Conservation (phyloP, 371 early-diverging fungal species). For the Apophysomyces sp. region DNA sequence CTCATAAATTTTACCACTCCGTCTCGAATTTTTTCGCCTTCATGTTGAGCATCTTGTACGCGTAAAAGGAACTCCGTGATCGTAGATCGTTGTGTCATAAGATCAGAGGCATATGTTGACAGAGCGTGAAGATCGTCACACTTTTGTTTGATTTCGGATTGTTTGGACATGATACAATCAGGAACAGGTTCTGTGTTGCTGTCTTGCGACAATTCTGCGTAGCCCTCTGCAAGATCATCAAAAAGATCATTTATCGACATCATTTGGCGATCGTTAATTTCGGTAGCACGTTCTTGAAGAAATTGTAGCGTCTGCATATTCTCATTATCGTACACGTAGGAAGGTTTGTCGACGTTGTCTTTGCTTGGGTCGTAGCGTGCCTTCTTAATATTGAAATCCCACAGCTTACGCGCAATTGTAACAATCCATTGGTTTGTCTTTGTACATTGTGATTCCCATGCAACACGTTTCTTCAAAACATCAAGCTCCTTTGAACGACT, state of each 20-base stretch:
- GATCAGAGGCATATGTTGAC: slow-evolving; percentile 27
- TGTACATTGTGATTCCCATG: slow-evolving; percentile 40
- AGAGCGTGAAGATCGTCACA: slow-evolving; percentile 28
- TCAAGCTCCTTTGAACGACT: slow-evolving; percentile 29
- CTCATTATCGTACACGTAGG: slow-evolving; percentile 34
- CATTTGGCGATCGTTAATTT: slow-evolving; percentile 21
- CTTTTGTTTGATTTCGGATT: slow-evolving; percentile 26
- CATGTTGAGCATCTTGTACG: slow-evolving; percentile 38
- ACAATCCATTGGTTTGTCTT: slow-evolving; percentile 38
- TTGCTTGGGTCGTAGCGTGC: slow-evolving; percentile 38
- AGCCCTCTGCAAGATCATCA: slow-evolving; percentile 1
- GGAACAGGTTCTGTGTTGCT: slow-evolving; percentile 1
- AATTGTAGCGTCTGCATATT: slow-evolving; percentile 29
- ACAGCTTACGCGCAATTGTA: slow-evolving; percentile 39
- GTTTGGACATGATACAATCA: slow-evolving; percentile 20
- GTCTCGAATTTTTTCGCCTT: slow-evolving; percentile 45
- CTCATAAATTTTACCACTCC: slow-evolving; percentile 29
- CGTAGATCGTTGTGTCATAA: slow-evolving; percentile 35
- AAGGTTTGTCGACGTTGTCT: slow-evolving; percentile 37
- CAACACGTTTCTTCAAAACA: slow-evolving; percentile 24
- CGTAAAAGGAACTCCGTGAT: slow-evolving; percentile 41
- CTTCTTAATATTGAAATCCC: slow-evolving; percentile 43
- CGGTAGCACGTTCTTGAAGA: slow-evolving; percentile 32
- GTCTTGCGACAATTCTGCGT: background rate
- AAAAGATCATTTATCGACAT: background rate